Percentiles rank a stretch among this genome's conserved stretches.
Conservation (phyloP, 2,329 filamentous ascomycete species). For the Pseudogymnoascus sp. region DNA sequence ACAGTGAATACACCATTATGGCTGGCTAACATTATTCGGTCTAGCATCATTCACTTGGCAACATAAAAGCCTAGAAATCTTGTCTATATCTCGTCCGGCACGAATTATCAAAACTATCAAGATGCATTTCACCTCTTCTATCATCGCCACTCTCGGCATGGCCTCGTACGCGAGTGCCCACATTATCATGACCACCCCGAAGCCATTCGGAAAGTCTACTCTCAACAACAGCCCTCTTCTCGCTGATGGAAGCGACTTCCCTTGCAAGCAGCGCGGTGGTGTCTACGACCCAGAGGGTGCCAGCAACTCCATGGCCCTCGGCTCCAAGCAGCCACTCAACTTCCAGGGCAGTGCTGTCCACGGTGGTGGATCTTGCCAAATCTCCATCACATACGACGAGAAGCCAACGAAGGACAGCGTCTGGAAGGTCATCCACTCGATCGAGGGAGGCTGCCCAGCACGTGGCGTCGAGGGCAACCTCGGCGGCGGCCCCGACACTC, state of each 20-base stretch:
- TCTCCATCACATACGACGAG: slow-evolving; percentile 75
- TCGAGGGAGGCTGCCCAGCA: slow-evolving; percentile 77
- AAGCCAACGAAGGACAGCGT: slow-evolving; percentile 56
- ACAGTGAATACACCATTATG: neutral
- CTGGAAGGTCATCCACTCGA: slow-evolving; percentile 87
- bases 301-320: slow-evolving; percentile 57
- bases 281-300: slow-evolving; percentile 39
- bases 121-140: slow-evolving; percentile 45
- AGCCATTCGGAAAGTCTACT: slow-evolving; percentile 48
- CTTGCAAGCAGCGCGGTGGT: slow-evolving; percentile 63
- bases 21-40: slow-evolving; percentile 2
- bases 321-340: slow-evolving; percentile 51
- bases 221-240: slow-evolving; percentile 60
- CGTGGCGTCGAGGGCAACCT: slow-evolving; percentile 51
- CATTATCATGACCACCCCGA: slow-evolving; percentile 63
- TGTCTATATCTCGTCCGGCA: slow-evolving; percentile 8
- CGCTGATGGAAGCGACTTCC: slow-evolving; percentile 60
- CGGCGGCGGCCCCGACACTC: slow-evolving; percentile 36
- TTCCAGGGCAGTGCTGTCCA: slow-evolving; percentile 72
- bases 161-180: slow-evolving; percentile 61
- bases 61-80: slow-evolving; percentile 9
- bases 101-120: slow-evolving; percentile 18
- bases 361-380: slow-evolving; percentile 86
- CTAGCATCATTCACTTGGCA: slow-evolving; percentile 6
- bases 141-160: slow-evolving; percentile 48